These are phyloP conservation scores for Fragilaria crotonensis DNA, from an alignment of 108 stramenopile species.

Conservation along the genomic window DNA sequence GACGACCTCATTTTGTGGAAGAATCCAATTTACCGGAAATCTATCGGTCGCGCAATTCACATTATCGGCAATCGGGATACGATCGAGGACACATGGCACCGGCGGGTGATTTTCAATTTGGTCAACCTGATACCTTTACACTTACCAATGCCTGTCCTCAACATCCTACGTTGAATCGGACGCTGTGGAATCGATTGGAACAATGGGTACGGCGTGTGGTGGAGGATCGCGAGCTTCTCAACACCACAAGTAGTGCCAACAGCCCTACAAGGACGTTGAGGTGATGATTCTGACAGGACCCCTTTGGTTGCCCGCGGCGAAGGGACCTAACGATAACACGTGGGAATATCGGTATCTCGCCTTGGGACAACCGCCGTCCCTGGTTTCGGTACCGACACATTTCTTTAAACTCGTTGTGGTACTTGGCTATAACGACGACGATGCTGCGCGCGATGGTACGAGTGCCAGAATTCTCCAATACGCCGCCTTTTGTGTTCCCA, in stretches of 20 bases:
- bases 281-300: constrained; percentile 61
- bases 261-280: constrained; percentile 20
- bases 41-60: constrained; percentile 48
- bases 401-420: constrained; percentile 75
- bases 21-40: constrained; percentile 35
- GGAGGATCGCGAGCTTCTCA: background rate
- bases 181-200: constrained; percentile 50
- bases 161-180: constrained; percentile 44
- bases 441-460: background rate
- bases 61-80: constrained; percentile 65
- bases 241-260: background rate
- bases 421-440: constrained; percentile 5
- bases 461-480: constrained; percentile 32
- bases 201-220: constrained; percentile 42
- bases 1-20: constrained; percentile 47
- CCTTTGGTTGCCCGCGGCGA: constrained; percentile 54
- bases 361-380: constrained; percentile 59
- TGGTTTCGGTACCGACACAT: constrained; percentile 77
- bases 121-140: constrained; percentile 40
- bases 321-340: constrained; percentile 2
- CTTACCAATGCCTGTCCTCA: constrained; percentile 72
- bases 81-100: constrained; percentile 84
- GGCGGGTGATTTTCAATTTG: constrained; percentile 48
- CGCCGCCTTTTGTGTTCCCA: constrained; percentile 81
- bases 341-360: constrained; percentile 54